These are phyloP conservation scores for Dictyostelium firmibasis DNA, from an alignment of 78 protist species.

Conservation along the genomic window DNA sequence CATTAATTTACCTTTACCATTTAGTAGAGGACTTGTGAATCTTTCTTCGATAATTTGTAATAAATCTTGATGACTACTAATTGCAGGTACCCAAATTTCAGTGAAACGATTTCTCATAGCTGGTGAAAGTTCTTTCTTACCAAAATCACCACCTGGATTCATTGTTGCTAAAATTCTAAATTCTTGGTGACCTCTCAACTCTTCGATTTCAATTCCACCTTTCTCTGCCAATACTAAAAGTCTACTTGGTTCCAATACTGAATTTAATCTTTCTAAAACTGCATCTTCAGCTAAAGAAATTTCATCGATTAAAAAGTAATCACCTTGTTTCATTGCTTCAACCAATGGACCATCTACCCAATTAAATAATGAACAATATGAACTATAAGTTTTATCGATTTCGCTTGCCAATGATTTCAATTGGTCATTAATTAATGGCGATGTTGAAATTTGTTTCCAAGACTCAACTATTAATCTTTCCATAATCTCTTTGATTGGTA, in stretches of 20 bases:
- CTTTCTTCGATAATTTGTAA: constrained; percentile 67
- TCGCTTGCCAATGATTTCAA: not conserved
- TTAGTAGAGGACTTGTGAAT: constrained; percentile 2
- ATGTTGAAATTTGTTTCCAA: not conserved
- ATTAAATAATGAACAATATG: constrained; percentile 87
- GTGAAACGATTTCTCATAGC: constrained; percentile 99
- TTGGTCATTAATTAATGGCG: not conserved
- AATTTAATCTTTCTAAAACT: constrained; percentile 99
- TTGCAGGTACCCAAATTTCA: constrained; percentile 94
- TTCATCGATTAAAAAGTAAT: constrained; percentile 97
- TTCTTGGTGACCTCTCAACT: constrained; percentile 41
- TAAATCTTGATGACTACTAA: constrained; percentile 77
- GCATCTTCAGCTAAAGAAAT: constrained; percentile 99
- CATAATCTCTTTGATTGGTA: constrained; percentile 19
- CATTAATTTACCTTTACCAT: constrained; percentile 19
- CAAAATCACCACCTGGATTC: constrained; percentile 99
- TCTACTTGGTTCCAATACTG: constrained; percentile 97
- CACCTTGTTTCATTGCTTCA: constrained; percentile 95
- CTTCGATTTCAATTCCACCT: constrained; percentile 81
- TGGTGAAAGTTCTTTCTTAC: constrained; percentile 99
- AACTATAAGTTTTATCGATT: constrained; percentile 24
- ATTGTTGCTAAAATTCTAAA: constrained; percentile 98
- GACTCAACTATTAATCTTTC: not conserved
- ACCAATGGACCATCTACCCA: constrained; percentile 99
- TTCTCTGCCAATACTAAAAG: constrained; percentile 94